Conservation (phyloP, 257 asterid species). For the Forsythia suspensa region DNA sequence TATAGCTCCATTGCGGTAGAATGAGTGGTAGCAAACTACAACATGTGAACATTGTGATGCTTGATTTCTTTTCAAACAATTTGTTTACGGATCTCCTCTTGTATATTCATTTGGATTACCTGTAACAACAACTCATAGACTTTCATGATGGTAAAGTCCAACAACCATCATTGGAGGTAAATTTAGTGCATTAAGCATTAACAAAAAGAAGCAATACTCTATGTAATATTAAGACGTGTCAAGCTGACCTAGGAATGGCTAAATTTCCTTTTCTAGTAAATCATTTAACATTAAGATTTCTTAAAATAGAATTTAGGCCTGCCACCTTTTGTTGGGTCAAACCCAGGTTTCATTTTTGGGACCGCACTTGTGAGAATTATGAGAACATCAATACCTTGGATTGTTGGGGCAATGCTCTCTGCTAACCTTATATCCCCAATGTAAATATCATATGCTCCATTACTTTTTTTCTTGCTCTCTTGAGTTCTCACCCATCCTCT, state of each 20-base stretch:
- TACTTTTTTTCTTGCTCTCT: constrained; percentile 84
- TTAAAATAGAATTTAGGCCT: constrained; percentile 51
- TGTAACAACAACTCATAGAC: constrained; percentile 32
- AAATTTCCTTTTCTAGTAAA: not conserved
- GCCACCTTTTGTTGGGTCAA: constrained; percentile 77
- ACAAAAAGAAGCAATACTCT: not conserved
- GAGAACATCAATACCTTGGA: constrained; percentile 75
- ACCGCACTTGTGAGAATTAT: constrained; percentile 89
- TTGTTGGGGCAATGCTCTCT: constrained; percentile 62
- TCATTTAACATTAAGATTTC: not conserved
- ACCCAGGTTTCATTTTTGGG: constrained; percentile 91
- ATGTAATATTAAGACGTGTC: not conserved
- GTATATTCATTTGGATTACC: constrained; percentile 96
- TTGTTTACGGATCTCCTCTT: constrained; percentile 95
- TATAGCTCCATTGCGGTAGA: constrained; percentile 97
- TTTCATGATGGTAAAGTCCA: constrained; percentile 10
- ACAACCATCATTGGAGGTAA: not conserved
- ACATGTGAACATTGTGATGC: constrained; percentile 86
- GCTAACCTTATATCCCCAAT: constrained; percentile 67
- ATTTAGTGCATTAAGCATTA: not conserved
- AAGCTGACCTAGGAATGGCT: constrained; percentile 6
- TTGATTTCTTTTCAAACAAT: constrained; percentile 92
- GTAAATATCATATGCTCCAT: constrained; percentile 77
- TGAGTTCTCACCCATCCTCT: constrained; percentile 75
- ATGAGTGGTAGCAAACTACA: constrained; percentile 95